phyloP scores from a whole-genome alignment of 441 rosid species.

The Daphne laureola region DNA sequence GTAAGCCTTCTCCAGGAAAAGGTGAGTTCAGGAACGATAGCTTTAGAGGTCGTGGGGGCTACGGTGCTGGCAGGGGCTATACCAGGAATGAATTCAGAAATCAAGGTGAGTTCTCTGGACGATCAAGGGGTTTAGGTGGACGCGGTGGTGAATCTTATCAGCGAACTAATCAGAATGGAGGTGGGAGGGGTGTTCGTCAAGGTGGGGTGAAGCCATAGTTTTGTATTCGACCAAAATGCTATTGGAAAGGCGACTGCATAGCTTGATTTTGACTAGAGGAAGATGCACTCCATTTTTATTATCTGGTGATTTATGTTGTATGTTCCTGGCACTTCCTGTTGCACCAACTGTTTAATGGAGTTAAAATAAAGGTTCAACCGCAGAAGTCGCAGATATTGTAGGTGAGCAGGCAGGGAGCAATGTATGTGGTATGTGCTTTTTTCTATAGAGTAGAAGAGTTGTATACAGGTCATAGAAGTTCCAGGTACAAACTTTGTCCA shows the following conservation, averaged over 20 bases:
- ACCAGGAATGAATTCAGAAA: constrained; percentile 59
- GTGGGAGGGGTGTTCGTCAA: constrained; percentile 50
- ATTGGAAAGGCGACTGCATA: constrained; percentile 10
- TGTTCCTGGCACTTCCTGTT: no score
- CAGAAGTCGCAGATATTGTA: neutral
- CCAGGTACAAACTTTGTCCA: constrained; percentile 14
- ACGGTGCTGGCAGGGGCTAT: constrained; percentile 60
- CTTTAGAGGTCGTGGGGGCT: constrained; percentile 61
- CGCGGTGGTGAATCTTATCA: constrained; percentile 55
- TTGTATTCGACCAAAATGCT: constrained; percentile 3
- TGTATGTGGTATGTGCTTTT: neutral
- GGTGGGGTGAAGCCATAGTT: constrained; percentile 36
- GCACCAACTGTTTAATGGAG: no score
- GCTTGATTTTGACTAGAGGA: neutral
- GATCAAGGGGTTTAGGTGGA: constrained; percentile 56
- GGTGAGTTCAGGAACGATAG: constrained; percentile 57
- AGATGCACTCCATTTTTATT: no score
- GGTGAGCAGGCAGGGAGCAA: no score
- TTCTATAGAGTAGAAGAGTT: constrained; percentile 25
- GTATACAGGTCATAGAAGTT: constrained; percentile 20
- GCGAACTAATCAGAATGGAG: constrained; percentile 57
- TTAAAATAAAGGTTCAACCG: no score
- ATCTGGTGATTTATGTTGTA: no score
- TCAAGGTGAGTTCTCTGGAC: constrained; percentile 60
- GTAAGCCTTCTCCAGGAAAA: constrained; percentile 65